Evolutionary conservation across 108 stramenopile species (phyloP).

Genomic region (Cylindrotheca closterium): DNA sequence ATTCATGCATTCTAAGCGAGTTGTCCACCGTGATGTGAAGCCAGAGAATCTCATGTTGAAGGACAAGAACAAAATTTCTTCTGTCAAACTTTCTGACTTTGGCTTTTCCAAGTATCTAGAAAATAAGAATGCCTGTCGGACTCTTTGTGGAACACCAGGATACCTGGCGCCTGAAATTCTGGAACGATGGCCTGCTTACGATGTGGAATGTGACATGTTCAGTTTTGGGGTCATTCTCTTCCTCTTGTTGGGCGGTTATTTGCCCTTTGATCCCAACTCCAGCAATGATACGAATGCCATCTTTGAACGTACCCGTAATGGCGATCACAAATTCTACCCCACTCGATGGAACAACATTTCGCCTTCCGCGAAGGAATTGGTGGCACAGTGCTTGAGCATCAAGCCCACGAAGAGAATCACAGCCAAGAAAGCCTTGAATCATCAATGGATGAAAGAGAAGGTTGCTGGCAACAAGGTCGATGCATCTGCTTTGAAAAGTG

Average conservation of each 20-base stretch:
- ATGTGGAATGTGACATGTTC: constrained; percentile 94
- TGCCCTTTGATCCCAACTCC: constrained; percentile 82
- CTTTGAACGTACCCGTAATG: constrained; percentile 58
- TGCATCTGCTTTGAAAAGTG: too few relatives aligned
- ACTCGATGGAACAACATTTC: constrained; percentile 73
- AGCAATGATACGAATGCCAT: constrained; percentile 57
- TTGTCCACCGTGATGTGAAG: constrained; percentile 75
- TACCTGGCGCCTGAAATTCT: constrained; percentile 98
- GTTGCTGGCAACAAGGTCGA: constrained; percentile 19
- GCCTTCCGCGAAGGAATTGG: constrained; percentile 66
- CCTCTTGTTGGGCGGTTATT: constrained; percentile 91
- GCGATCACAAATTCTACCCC: constrained; percentile 50
- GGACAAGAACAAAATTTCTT: constrained; percentile 23
- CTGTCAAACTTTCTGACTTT: constrained; percentile 97
- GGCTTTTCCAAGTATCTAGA: constrained; percentile 87
- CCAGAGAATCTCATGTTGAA: constrained; percentile 63
- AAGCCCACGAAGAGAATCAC: constrained; percentile 47
- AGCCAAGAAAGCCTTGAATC: constrained; percentile 40
- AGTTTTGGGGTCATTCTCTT: constrained; percentile 94
- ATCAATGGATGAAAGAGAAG: constrained; percentile 46
- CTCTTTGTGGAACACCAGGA: constrained; percentile 95
- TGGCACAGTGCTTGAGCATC: constrained; percentile 41
- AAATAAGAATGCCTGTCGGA: constrained; percentile 72
- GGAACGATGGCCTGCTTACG: constrained; percentile 84
- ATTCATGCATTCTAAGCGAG: constrained; percentile 80